A percentile compares a stretch with the other conserved stretches of the same genome.
phyloP scores from a whole-genome alignment of 768 basidiomycete species.

The Hysterangium stoloniferum region DNA sequence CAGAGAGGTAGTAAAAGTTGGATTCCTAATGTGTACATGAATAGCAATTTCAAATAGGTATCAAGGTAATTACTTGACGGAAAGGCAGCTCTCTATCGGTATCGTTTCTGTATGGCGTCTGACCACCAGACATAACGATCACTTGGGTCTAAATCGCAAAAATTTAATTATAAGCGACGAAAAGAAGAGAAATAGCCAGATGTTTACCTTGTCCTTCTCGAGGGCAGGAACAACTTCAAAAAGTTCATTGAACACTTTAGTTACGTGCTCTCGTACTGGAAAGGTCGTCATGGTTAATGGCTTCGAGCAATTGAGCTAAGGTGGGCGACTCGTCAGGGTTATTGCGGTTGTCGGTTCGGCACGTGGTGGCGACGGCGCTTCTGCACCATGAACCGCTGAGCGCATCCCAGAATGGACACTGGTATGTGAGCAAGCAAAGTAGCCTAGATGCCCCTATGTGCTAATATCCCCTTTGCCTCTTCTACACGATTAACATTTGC shows the following conservation, averaged over 20 bases:
- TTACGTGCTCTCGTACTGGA: constrained; percentile 16
- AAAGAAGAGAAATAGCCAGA: not conserved
- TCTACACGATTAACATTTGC: no score
- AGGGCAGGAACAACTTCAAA: constrained; percentile 38
- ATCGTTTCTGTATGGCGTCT: constrained; percentile 61
- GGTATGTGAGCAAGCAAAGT: no score
- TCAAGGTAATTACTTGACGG: constrained; percentile 34
- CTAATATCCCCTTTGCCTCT: no score
- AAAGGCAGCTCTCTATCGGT: constrained; percentile 79
- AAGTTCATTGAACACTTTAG: constrained; percentile 47
- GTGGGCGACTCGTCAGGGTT: no score
- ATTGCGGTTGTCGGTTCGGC: no score
- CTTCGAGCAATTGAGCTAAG: no score
- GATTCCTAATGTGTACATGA: constrained; percentile 42
- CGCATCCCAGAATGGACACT: no score
- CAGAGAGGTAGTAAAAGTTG: constrained; percentile 85
- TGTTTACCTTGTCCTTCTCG: constrained; percentile 46
- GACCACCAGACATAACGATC: constrained; percentile 58
- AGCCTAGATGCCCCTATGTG: no score
- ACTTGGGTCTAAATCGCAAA: constrained; percentile 53
- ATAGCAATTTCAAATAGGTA: constrained; percentile 7
- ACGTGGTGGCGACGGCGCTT: no score
- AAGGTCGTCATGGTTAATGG: constrained; percentile 1
- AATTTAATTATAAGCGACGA: not conserved
- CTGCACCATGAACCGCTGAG: no score